phyloP scores from a whole-genome alignment of 139 green algal species.

The Tetradesmus obliquus region DNA sequence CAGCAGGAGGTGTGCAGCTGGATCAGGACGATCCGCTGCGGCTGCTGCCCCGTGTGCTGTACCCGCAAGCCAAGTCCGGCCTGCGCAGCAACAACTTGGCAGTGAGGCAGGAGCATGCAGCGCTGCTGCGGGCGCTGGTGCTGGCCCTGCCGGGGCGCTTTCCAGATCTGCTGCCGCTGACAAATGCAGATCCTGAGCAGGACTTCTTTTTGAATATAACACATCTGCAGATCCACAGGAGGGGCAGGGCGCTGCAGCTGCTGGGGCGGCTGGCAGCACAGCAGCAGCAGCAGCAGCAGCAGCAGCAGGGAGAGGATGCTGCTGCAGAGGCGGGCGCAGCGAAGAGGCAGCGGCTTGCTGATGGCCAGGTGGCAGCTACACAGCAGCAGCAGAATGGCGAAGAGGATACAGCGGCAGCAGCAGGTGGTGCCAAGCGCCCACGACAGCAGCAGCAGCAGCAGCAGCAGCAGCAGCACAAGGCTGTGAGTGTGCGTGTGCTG shows the following conservation, averaged over 20 bases:
- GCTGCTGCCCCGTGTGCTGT: conserved; percentile 64
- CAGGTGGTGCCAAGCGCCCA: not conserved
- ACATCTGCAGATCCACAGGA: conserved; percentile 84
- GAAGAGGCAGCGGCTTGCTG: not conserved
- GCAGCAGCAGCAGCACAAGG: conserved; percentile 43
- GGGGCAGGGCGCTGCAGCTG: conserved; percentile 56
- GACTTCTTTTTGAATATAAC: conserved; percentile 88
- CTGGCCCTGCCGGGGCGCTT: conserved; percentile 61
- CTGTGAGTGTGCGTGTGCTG: conserved; percentile 48
- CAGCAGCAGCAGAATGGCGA: conserved; percentile 13
- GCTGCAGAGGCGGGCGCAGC: conserved; percentile 2
- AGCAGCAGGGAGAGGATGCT: not conserved
- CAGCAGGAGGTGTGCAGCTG: not conserved
- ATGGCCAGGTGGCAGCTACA: not conserved
- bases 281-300: conserved; percentile 42
- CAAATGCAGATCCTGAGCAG: conserved; percentile 62
- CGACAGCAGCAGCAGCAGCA: conserved; percentile 4
- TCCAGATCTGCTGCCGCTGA: conserved; percentile 67
- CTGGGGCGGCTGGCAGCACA: not conserved
- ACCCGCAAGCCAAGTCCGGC: conserved; percentile 69
- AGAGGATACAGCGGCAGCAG: not conserved
- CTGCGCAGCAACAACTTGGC: conserved; percentile 58
- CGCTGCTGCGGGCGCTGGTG: conserved; percentile 71
- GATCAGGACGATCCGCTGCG: conserved; percentile 48
- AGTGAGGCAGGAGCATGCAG: conserved; percentile 86